Evolutionary conservation across 805 yeast genomes (phyloP).

Genomic region (Schizosaccharomyces lindneri): DNA sequence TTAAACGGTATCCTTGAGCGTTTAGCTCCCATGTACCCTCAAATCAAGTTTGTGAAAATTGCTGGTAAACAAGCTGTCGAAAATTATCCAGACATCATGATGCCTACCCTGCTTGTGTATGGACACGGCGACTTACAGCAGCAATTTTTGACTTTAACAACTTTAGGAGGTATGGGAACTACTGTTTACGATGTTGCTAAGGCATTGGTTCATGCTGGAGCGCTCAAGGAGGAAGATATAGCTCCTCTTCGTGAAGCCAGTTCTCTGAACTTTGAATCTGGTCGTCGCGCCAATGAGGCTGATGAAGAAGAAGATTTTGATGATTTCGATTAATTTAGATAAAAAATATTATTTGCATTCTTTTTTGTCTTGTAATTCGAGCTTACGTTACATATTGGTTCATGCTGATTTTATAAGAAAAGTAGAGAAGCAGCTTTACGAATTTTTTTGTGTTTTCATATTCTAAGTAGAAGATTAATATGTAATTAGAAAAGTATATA

Average conservation of each 20-base stretch:
- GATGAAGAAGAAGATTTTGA: background rate
- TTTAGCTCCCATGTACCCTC: constrained; percentile 44
- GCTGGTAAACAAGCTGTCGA: constrained; percentile 81
- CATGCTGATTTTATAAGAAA: no score
- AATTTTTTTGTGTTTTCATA: no score
- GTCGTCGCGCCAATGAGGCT: background rate
- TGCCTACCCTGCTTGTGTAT: constrained; percentile 77
- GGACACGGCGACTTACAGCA: constrained; percentile 51
- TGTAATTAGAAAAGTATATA: no score
- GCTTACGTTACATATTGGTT: no score
- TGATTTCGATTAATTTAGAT: background rate
- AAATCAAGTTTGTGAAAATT: constrained; percentile 76
- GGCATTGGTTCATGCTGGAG: constrained; percentile 39
- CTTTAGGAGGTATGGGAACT: constrained; percentile 67
- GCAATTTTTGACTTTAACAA: constrained; percentile 57
- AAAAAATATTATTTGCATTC: no score
- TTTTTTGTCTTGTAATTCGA: no score
- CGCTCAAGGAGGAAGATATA: constrained; percentile 38
- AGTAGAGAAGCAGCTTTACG: no score
- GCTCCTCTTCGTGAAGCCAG: background rate
- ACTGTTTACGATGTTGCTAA: constrained; percentile 43
- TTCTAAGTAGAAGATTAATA: no score
- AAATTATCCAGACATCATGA: constrained; percentile 66
- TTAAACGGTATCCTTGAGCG: constrained; percentile 31
- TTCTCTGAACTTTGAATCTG: constrained; percentile 5